These are phyloP conservation scores for Dispira parvispora DNA, from an alignment of 192 early-diverging fungal species.

Conservation along the genomic window DNA sequence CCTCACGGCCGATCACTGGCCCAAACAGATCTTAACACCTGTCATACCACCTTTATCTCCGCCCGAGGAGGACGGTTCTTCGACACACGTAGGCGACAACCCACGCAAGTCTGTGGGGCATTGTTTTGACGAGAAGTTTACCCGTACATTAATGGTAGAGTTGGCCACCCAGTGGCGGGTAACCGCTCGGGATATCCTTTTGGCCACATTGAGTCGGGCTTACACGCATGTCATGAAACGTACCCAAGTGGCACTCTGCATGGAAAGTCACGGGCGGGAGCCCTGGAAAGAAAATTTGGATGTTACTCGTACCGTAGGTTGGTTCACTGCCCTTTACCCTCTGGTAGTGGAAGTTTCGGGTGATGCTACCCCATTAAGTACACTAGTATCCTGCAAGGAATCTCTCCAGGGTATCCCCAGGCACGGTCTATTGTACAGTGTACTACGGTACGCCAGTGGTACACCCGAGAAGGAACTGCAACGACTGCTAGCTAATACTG, in stretches of 20 bases:
- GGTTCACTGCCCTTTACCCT: conserved; percentile 18
- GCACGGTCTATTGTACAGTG: neutral
- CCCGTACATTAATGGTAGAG: neutral
- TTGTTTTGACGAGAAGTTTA: neutral
- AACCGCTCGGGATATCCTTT: neutral
- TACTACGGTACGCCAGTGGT: neutral
- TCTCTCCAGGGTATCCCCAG: conserved; percentile 8
- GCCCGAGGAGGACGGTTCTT: neutral
- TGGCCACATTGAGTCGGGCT: neutral
- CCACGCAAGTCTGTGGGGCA: neutral
- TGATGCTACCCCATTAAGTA: neutral
- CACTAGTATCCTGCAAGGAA: conserved; percentile 2
- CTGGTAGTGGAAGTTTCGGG: neutral
- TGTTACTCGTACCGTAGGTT: conserved; percentile 14
- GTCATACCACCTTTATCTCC: neutral
- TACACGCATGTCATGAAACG: neutral
- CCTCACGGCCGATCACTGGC: conserved; percentile 7
- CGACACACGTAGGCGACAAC: neutral
- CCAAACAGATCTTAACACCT: neutral
- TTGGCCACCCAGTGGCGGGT: neutral
- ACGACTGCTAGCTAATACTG: neutral
- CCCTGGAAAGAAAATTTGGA: conserved; percentile 4
- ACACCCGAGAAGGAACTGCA: neutral
- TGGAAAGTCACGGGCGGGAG: conserved; percentile 12
- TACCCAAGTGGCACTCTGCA: neutral